A percentile compares a stretch with the other conserved stretches of the same genome.
Evolutionary conservation across 768 basidiomycete genomes (phyloP).

Genomic region (Lactarius indigo): DNA sequence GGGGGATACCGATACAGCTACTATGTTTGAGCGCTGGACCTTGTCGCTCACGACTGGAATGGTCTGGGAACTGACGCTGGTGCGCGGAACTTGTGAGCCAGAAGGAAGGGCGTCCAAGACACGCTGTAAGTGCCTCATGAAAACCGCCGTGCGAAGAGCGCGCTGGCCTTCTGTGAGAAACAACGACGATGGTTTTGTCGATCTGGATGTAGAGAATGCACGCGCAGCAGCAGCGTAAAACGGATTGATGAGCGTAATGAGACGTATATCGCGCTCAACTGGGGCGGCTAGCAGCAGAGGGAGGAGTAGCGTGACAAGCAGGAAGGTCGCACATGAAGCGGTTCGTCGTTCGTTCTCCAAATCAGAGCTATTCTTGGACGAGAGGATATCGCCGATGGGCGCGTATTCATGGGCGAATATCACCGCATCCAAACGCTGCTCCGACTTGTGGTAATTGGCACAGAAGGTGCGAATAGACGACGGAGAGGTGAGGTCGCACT

Average conservation of each 20-base stretch:
- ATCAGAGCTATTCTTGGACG: slow-evolving; percentile 24
- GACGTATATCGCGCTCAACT: slow-evolving; percentile 85
- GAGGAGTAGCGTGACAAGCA: slow-evolving; percentile 73
- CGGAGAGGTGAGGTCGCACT: slow-evolving; percentile 68
- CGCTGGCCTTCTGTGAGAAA: slow-evolving; percentile 62
- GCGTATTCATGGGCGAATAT: slow-evolving; percentile 76
- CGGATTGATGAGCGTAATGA: slow-evolving; percentile 82
- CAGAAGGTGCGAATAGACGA: slow-evolving; percentile 67
- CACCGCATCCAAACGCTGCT: slow-evolving; percentile 71
- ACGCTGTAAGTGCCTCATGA: slow-evolving; percentile 79
- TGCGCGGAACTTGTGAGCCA: slow-evolving; percentile 49
- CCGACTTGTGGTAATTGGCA: slow-evolving; percentile 58
- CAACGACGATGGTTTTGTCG: slow-evolving; percentile 28
- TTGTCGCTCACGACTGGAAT: slow-evolving; percentile 40
- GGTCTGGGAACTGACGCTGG: slow-evolving; percentile 31
- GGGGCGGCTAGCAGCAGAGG: slow-evolving; percentile 80
- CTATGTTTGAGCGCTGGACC: slow-evolving; percentile 66
- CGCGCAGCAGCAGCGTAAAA: slow-evolving; percentile 81
- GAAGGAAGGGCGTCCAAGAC: slow-evolving; percentile 77
- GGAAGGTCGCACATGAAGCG: slow-evolving; percentile 65
- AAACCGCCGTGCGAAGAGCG: slow-evolving; percentile 56
- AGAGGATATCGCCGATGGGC: slow-evolving; percentile 52
- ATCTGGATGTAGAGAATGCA: slow-evolving; percentile 34
- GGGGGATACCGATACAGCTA: slow-evolving; percentile 68
- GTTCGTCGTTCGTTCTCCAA: slow-evolving; percentile 43